Conservation (phyloP, 306 rosid genomes). For the Glycine tomentella region DNA sequence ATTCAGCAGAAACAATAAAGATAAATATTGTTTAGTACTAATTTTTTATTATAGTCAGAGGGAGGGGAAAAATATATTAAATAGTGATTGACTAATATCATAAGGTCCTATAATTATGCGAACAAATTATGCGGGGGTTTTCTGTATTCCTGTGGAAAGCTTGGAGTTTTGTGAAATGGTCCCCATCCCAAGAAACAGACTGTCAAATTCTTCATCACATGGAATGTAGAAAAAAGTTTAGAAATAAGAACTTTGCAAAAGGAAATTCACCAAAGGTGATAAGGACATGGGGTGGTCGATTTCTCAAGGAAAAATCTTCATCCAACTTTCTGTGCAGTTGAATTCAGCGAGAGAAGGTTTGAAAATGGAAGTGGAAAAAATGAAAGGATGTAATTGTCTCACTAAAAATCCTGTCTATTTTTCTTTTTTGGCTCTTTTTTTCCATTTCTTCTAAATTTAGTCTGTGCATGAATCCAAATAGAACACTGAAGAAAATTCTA, state of each 20-base stretch:
- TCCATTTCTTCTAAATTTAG: constrained; percentile 52
- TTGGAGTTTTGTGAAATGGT: constrained; percentile 76
- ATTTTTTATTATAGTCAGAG: constrained; percentile 36
- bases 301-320: constrained; percentile 55
- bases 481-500: constrained; percentile 40
- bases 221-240: constrained; percentile 41
- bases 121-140: constrained; percentile 55
- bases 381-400: constrained; percentile 50
- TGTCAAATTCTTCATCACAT: constrained; percentile 78
- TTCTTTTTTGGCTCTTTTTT: constrained; percentile 35
- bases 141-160: constrained; percentile 56
- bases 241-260: not conserved
- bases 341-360: constrained; percentile 45
- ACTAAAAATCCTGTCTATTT: constrained; percentile 36
- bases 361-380: constrained; percentile 39
- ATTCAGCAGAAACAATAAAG: constrained; percentile 40
- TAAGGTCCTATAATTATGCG: constrained; percentile 33
- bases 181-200: constrained; percentile 70
- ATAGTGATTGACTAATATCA: constrained; percentile 47
- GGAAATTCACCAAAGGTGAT: constrained; percentile 43
- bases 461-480: constrained; percentile 49
- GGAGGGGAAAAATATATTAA: constrained; percentile 36
- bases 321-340: constrained; percentile 45
- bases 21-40: constrained; percentile 17
- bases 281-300: constrained; percentile 51